These are phyloP conservation scores for Prunus campanulata DNA, from an alignment of 306 rosid genomes.

Conservation along the genomic window DNA sequence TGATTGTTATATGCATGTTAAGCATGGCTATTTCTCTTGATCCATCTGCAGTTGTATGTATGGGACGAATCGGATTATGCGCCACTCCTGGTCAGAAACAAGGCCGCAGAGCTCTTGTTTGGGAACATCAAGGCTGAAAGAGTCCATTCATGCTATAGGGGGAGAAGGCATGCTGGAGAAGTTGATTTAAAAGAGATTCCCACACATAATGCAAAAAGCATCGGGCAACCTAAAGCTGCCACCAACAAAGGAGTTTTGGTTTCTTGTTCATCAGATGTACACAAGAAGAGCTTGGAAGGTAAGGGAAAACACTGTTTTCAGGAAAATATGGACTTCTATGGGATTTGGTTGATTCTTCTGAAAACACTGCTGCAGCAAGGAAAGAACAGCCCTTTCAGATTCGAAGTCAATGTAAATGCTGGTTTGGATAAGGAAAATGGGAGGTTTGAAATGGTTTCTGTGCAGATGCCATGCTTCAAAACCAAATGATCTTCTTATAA, in stretches of 20 bases:
- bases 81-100: constrained; percentile 66
- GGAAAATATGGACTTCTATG: constrained; percentile 33
- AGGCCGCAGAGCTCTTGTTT: constrained; percentile 74
- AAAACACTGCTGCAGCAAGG: constrained; percentile 65
- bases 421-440: constrained; percentile 54
- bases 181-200: constrained; percentile 12
- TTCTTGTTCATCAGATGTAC: constrained; percentile 27
- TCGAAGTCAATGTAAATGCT: constrained; percentile 53
- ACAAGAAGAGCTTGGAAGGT: constrained; percentile 16
- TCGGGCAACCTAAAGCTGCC: constrained; percentile 10
- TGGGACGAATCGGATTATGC: constrained; percentile 75
- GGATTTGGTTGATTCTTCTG: constrained; percentile 65
- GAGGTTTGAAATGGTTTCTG: constrained; percentile 67
- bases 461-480: constrained; percentile 52
- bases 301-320: constrained; percentile 23
- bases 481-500: constrained; percentile 17
- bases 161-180: constrained; percentile 19
- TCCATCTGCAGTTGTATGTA: constrained; percentile 52
- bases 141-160: constrained; percentile 44
- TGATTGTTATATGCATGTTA: background rate
- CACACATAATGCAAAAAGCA: constrained; percentile 13
- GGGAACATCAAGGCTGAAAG: constrained; percentile 76
- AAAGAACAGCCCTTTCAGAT: constrained; percentile 59
- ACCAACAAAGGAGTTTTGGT: constrained; percentile 23
- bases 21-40: constrained; percentile 16